A percentile compares a stretch with the other conserved stretches of the same genome.
Conservation (phyloP, 2,329 filamentous ascomycete genomes). For the Ilyonectria sp. region DNA sequence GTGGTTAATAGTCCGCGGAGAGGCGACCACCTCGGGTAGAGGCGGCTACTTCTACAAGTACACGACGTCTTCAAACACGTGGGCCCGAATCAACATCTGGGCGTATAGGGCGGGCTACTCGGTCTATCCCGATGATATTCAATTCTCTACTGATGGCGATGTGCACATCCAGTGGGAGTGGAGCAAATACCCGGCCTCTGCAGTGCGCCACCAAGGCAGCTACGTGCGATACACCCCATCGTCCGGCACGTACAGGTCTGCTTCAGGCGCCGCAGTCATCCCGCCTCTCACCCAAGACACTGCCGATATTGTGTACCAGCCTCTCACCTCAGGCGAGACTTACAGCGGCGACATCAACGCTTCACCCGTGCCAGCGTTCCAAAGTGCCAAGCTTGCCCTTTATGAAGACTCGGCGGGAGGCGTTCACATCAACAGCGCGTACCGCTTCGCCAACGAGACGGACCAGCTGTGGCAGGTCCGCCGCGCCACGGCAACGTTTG, state of each 20-base stretch:
- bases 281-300: slow-evolving; percentile 34
- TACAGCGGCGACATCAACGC: slow-evolving; percentile 37
- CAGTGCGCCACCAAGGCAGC: slow-evolving; percentile 45
- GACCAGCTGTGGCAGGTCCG: slow-evolving; percentile 36
- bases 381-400: slow-evolving; percentile 41
- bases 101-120: slow-evolving; percentile 45
- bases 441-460: slow-evolving; percentile 39
- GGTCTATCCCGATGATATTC: slow-evolving; percentile 47
- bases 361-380: slow-evolving; percentile 36
- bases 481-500: slow-evolving; percentile 33
- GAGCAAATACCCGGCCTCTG: slow-evolving; percentile 47
- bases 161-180: slow-evolving; percentile 49
- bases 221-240: slow-evolving; percentile 46
- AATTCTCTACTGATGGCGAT: slow-evolving; percentile 46
- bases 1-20: slow-evolving; percentile 38
- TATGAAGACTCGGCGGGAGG: slow-evolving; percentile 35
- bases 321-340: slow-evolving; percentile 41
- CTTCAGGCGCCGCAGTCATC: slow-evolving; percentile 22
- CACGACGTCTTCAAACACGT: slow-evolving; percentile 26
- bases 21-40: slow-evolving; percentile 23
- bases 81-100: slow-evolving; percentile 33
- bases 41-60: slow-evolving; percentile 40
- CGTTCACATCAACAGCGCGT: slow-evolving; percentile 35
- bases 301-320: slow-evolving; percentile 36
- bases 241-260: slow-evolving; percentile 36